Percentiles rank a stretch among this genome's conserved stretches.
phyloP scores from a whole-genome alignment of 2,329 filamentous ascomycete genomes.

The Karstenula rhodostoma region DNA sequence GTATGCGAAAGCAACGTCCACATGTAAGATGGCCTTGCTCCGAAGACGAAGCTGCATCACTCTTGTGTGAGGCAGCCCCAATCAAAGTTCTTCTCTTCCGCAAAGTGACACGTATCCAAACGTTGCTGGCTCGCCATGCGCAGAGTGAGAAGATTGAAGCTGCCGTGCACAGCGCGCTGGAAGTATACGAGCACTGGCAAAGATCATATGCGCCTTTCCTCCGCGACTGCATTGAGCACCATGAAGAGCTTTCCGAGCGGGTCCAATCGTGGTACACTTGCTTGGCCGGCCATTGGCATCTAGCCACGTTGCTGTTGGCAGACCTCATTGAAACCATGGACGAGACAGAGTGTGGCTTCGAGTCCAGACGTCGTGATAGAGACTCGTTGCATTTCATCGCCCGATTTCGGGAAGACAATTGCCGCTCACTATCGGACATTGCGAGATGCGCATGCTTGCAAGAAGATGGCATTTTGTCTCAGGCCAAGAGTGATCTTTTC shows the following conservation, averaged over 20 bases:
- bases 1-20: conserved; percentile 25
- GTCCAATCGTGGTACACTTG: conserved; percentile 69
- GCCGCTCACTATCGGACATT: conserved; percentile 58
- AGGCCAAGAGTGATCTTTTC: conserved; percentile 55
- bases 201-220: conserved; percentile 61
- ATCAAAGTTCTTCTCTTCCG: conserved; percentile 68
- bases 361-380: conserved; percentile 35
- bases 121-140: conserved; percentile 55
- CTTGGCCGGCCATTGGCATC: conserved; percentile 66
- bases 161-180: conserved; percentile 57
- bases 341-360: conserved; percentile 38
- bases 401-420: conserved; percentile 55
- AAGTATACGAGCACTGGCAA: conserved; percentile 65
- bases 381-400: conserved; percentile 45
- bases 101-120: conserved; percentile 64
- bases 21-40: conserved; percentile 63
- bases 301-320: conserved; percentile 63
- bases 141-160: conserved; percentile 55
- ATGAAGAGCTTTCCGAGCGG: conserved; percentile 59
- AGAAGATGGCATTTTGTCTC: conserved; percentile 34
- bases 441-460: conserved; percentile 56
- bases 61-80: conserved; percentile 62
- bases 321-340: conserved; percentile 64
- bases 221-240: conserved; percentile 59
- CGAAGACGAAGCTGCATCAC: conserved; percentile 59